Percentiles rank a stretch among this genome's conserved stretches.
Conservation (phyloP, 2,329 filamentous ascomycete species). For the Diaporthe sp. region DNA sequence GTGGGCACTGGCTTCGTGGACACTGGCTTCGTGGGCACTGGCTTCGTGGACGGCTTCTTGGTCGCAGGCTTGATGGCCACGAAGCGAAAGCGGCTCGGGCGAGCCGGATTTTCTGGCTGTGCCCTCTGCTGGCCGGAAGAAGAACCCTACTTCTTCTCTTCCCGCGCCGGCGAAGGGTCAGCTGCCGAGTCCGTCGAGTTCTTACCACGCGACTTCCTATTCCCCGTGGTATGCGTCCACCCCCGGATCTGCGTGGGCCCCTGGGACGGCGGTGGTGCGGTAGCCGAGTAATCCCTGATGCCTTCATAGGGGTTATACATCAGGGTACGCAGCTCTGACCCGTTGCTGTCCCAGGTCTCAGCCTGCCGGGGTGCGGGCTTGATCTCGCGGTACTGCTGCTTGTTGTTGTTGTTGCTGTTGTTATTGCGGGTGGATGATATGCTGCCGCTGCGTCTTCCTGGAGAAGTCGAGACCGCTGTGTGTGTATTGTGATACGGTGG, state of each 20-base stretch:
- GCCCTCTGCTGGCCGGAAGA: conserved; percentile 28
- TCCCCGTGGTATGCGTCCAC: conserved; percentile 62
- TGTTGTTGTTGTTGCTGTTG: conserved; percentile 27
- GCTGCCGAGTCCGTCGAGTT: conserved; percentile 36
- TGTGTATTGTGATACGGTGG: conserved; percentile 29
- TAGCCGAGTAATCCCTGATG: conserved; percentile 67
- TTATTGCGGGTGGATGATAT: conserved; percentile 42
- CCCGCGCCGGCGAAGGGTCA: conserved; percentile 33
- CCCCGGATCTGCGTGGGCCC: conserved; percentile 67
- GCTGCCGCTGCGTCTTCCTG: conserved; percentile 43
- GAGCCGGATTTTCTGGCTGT: neutral
- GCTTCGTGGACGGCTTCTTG: too few species aligned
- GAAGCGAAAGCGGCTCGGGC: neutral
- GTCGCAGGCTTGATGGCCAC: neutral
- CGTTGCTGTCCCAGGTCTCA: conserved; percentile 55
- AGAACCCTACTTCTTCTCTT: conserved; percentile 36
- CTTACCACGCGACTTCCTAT: conserved; percentile 45
- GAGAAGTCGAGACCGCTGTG: conserved; percentile 42
- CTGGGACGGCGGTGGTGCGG: conserved; percentile 64
- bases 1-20: neutral
- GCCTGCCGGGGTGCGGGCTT: conserved; percentile 66
- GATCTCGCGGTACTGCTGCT: conserved; percentile 63
- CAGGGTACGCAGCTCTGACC: conserved; percentile 66
- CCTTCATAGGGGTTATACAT: conserved; percentile 65
- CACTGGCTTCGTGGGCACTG: neutral